phyloP scores from a whole-genome alignment of 768 basidiomycete genomes.

The Cyclocybe cylindracea region DNA sequence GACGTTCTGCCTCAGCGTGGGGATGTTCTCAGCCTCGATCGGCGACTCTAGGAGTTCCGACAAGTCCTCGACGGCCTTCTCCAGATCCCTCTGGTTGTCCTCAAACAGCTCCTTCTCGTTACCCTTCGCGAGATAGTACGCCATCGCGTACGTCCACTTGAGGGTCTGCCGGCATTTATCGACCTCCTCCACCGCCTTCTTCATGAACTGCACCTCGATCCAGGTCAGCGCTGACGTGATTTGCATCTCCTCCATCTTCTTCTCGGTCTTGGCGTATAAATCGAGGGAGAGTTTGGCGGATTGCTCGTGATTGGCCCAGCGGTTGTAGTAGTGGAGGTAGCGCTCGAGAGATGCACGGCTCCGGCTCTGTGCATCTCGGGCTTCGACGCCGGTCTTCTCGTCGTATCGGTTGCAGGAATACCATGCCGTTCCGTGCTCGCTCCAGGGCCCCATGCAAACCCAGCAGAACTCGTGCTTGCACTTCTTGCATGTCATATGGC shows the following conservation, averaged over 20 bases:
- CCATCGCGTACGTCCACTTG: conserved; percentile 99
- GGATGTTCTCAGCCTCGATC: conserved; percentile 83
- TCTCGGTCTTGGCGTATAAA: conserved; percentile 93
- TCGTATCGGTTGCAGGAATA: conserved; percentile 98
- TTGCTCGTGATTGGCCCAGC: conserved; percentile 99
- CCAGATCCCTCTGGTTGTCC: conserved; percentile 96
- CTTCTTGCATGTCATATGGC: conserved; percentile 99
- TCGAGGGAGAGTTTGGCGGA: conserved; percentile 96
- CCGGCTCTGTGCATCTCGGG: conserved; percentile 88
- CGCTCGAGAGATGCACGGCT: conserved; percentile 91
- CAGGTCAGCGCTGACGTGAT: conserved; percentile 88
- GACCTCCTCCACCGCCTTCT: conserved; percentile 94
- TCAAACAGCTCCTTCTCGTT: conserved; percentile 96
- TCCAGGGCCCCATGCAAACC: conserved; percentile 99
- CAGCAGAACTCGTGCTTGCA: conserved; percentile 99
- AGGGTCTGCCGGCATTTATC: conserved; percentile 91
- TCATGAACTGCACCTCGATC: conserved; percentile 99
- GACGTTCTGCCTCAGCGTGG: conserved; percentile 83
- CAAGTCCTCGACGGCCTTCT: conserved; percentile 92
- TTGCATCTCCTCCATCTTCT: conserved; percentile 99
- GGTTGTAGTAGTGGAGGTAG: conserved; percentile 98
- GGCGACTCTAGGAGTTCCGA: conserved; percentile 92
- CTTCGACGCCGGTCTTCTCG: conserved; percentile 85
- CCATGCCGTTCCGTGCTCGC: conserved; percentile 96
- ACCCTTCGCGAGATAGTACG: conserved; percentile 88